Conservation (phyloP, 352 stramenopile genomes). For the Saprolegnia parasitica region DNA sequence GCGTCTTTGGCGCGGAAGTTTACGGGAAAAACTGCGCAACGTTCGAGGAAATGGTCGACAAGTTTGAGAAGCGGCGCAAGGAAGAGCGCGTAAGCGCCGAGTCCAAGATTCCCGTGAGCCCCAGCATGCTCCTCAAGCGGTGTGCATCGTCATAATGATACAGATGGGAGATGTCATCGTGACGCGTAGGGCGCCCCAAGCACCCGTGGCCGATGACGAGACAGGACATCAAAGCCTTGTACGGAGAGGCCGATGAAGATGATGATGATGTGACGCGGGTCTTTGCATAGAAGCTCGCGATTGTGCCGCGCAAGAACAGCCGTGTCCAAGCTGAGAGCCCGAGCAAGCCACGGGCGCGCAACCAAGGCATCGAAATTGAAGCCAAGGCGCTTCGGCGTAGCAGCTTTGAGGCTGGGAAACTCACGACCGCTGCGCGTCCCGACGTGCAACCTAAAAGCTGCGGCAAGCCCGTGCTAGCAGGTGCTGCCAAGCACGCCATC, state of each 20-base stretch:
- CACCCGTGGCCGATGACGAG: no score
- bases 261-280: no score
- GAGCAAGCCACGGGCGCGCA: not conserved
- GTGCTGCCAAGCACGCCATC: constrained; percentile 22
- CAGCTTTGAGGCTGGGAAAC: not conserved
- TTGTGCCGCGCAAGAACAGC: constrained; percentile 1
- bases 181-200: no score
- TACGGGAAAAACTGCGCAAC: constrained; percentile 50
- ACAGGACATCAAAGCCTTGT: no score
- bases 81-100: constrained; percentile 5
- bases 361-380: constrained; percentile 3
- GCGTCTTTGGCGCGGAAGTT: constrained; percentile 52
- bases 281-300: not conserved
- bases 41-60: constrained; percentile 85
- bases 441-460: not conserved
- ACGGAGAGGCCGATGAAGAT: no score
- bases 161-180: no score
- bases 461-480: constrained; percentile 13
- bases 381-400: not conserved
- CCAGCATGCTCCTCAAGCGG: constrained; percentile 2
- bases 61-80: constrained; percentile 33
- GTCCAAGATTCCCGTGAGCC: not conserved
- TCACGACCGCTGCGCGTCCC: not conserved
- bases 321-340: not conserved
- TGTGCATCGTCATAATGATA: not conserved